Evolutionary conservation across 306 rosid genomes (phyloP).

Genomic region (Mucuna pruriens): DNA sequence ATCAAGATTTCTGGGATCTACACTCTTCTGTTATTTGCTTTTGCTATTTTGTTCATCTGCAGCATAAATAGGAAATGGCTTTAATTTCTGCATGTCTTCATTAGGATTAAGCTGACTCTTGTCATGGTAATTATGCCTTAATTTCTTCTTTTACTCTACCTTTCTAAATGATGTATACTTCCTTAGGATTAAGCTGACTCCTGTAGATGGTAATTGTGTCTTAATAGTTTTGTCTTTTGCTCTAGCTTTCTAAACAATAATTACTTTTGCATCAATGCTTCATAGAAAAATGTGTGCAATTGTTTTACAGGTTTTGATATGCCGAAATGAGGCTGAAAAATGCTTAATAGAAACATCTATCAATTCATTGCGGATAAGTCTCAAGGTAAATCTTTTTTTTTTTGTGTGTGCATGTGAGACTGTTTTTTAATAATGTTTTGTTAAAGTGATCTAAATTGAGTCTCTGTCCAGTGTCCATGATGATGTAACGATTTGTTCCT

Average conservation of each 20-base stretch:
- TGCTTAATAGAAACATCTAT: conserved; percentile 96
- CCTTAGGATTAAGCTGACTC: conserved; percentile 13
- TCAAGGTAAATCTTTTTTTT: conserved; percentile 63
- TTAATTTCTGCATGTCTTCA: neutral
- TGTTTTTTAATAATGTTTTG: conserved; percentile 15
- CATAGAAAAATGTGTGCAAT: neutral
- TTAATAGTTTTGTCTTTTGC: neutral
- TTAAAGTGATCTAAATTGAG: conserved; percentile 29
- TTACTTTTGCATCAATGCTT: conserved; percentile 18
- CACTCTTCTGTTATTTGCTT: neutral
- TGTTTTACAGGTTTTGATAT: conserved; percentile 81
- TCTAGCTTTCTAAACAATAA: neutral
- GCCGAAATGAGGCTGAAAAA: conserved; percentile 95
- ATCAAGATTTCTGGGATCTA: conserved; percentile 20
- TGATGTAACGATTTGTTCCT: conserved; percentile 15
- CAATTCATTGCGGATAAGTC: conserved; percentile 93
- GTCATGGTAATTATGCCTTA: neutral
- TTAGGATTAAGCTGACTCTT: conserved; percentile 12
- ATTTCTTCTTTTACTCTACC: neutral
- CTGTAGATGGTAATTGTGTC: neutral
- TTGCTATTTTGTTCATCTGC: conserved; percentile 10
- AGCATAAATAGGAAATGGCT: conserved; percentile 1
- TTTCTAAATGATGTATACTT: conserved; percentile 23
- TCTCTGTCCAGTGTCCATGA: neutral
- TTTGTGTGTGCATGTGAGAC: no score